These are phyloP conservation scores for Saccharomycopsis sp. DNA, from an alignment of 805 yeast genomes.

Conservation along the genomic window DNA sequence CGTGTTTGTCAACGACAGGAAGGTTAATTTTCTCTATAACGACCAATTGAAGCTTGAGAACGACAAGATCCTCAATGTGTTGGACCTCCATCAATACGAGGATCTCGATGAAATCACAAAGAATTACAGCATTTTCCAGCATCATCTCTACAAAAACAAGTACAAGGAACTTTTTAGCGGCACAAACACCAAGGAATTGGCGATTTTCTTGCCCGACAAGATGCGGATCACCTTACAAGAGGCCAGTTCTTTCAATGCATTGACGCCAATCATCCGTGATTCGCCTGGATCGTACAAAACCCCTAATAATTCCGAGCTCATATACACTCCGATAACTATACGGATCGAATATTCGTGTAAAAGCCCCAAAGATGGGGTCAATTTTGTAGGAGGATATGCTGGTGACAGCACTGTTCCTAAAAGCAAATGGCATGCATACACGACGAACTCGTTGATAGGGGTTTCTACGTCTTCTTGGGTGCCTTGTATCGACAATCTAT, in stretches of 20 bases:
- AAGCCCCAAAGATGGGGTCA: conserved; percentile 68
- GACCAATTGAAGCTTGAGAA: conserved; percentile 42
- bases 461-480: conserved; percentile 94
- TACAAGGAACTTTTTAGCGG: conserved; percentile 48
- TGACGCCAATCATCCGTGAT: conserved; percentile 34
- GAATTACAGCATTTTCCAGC: conserved; percentile 36
- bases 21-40: conserved; percentile 46
- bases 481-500: conserved; percentile 85
- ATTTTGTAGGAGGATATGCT: conserved; percentile 60
- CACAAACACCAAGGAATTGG: conserved; percentile 55
- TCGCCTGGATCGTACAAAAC: conserved; percentile 34
- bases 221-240: conserved; percentile 57
- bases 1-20: conserved; percentile 58
- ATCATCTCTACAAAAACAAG: conserved; percentile 50
- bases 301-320: conserved; percentile 37
- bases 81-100: conserved; percentile 1
- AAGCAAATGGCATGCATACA: conserved; percentile 75
- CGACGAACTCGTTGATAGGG: conserved; percentile 70
- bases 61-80: conserved; percentile 30
- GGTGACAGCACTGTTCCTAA: conserved; percentile 32
- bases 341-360: conserved; percentile 58
- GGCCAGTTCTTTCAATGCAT: conserved; percentile 30
- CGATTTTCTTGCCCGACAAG: conserved; percentile 57
- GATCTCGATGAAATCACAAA: conserved; percentile 9
- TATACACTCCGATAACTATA: conserved; percentile 68